Evolutionary conservation across 345 rosid genomes (phyloP), one percentile per base, ranked within the genome.

Genomic region (Brassica nigra): DNA sequence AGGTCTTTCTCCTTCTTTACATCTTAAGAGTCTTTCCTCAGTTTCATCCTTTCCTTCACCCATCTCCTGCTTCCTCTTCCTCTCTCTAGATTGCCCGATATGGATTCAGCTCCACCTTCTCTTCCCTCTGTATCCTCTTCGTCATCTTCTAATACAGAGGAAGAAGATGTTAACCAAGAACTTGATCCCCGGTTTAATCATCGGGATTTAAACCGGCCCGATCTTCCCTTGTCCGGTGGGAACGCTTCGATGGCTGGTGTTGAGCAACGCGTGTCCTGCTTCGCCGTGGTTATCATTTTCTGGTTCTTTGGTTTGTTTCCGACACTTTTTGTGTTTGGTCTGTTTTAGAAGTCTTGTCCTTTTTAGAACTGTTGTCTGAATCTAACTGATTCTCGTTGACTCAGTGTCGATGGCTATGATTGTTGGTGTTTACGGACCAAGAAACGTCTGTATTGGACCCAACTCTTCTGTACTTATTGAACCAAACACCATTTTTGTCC

Each of bases 401-500:
- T 74, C 90, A 91, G 97, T 82, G 69, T 86, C 93, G 4, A 70
- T 86, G 88, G 80, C 86, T 76, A 47, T 91, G 85, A 84, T 91
- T 55, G 39, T 82, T 79, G 93, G 90, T 67, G 86, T 88, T 73
- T 92, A 85, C 78, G 91, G 94, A 71, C 30, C 95, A 12, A 62
- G 27, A 15, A 86, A 65, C 62, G 28, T 86, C 16, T 80, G 61
- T 78, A 66, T 95, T 9, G 99, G 94, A 63, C 97, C 97, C 0
- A 83, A 83, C 73, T 70, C 85, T n/a, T 92, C 97, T 0, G 8
- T 89, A 52, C 90, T 92, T 18, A 23, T 88, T 28, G 81, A 85
- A 61, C 89, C 97, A 2, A 91, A 83, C 69, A 83, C 95, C 18
- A 15, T 90, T 7, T 91, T 92, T 76, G 95, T 95, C 81, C 89